Evolutionary conservation across 2,329 filamentous ascomycete species (phyloP).

Genomic region (Alternaria postmessia): DNA sequence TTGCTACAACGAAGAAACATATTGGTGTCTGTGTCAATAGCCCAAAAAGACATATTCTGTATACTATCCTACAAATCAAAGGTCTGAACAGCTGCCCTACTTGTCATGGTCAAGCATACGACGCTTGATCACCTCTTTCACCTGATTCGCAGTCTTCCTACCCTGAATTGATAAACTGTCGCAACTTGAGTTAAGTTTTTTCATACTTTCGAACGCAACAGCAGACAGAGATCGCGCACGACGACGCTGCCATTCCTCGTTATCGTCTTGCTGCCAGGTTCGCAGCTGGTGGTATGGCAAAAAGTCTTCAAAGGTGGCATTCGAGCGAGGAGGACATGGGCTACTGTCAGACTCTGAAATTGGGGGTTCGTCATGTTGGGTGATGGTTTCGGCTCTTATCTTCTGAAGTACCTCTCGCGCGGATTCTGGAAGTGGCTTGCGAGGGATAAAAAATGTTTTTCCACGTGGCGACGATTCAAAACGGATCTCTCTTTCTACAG

Average conservation of each 20-base stretch:
- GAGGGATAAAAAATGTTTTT: not conserved
- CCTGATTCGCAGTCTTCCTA: not conserved
- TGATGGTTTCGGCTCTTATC: not conserved
- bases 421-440: conserved; percentile 2
- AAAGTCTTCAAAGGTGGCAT: conserved; percentile 5
- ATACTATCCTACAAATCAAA: too few relatives aligned
- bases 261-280: conserved; percentile 10
- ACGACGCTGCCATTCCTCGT: not conserved
- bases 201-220: not conserved
- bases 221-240: not conserved
- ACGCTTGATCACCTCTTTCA: not conserved
- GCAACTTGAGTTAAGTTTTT: not conserved
- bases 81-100: not conserved
- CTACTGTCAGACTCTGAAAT: not conserved
- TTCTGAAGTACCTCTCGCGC: not conserved
- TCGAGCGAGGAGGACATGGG: not conserved
- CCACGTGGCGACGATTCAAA: not conserved
- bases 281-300: not conserved
- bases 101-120: not conserved
- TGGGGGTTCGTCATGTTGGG: not conserved
- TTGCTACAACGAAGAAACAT: not conserved
- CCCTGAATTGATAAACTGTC: not conserved
- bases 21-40: not conserved
- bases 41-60: not conserved
- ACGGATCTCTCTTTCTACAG: not conserved